These are phyloP conservation scores for Quercus mongolica DNA, from an alignment of 306 rosid genomes.

Conservation along the genomic window DNA sequence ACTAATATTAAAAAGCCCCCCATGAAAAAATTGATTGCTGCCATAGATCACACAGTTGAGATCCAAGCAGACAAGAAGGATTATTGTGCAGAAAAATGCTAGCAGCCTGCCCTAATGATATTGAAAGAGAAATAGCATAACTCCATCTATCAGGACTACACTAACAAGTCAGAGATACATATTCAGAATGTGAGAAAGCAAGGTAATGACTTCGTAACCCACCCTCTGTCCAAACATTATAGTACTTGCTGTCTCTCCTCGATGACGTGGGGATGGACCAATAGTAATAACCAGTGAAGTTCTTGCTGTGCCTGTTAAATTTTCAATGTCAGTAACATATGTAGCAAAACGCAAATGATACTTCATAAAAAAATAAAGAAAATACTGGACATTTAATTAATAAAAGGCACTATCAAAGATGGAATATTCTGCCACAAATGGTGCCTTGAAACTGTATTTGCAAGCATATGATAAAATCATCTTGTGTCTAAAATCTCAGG, in stretches of 20 bases:
- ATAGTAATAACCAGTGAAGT: slow-evolving; percentile 89
- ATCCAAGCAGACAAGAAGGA: slow-evolving; percentile 11
- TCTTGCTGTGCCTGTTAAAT: slow-evolving; percentile 86
- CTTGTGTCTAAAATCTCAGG: background rate
- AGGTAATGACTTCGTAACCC: slow-evolving; percentile 27
- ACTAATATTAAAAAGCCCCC: background rate
- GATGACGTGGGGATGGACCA: slow-evolving; percentile 95
- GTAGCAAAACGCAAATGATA: background rate
- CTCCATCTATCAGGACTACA: background rate
- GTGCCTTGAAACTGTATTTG: background rate
- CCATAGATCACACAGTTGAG: slow-evolving; percentile 1
- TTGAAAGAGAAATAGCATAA: background rate
- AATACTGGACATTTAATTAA: background rate
- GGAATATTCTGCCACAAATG: background rate
- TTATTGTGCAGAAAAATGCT: slow-evolving; percentile 1
- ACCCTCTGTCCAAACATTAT: slow-evolving; percentile 99
- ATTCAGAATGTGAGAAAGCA: slow-evolving; percentile 12
- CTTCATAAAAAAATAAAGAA: background rate
- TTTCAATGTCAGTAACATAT: slow-evolving; percentile 27
- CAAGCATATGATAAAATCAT: background rate
- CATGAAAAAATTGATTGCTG: slow-evolving; percentile 4
- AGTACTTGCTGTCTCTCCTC: slow-evolving; percentile 98
- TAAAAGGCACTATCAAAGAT: background rate
- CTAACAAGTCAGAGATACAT: slow-evolving; percentile 1
- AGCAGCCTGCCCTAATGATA: background rate